These are phyloP conservation scores for Scheffersomyces lignicola DNA, from an alignment of 1,139 yeast genomes.

Conservation along the genomic window DNA sequence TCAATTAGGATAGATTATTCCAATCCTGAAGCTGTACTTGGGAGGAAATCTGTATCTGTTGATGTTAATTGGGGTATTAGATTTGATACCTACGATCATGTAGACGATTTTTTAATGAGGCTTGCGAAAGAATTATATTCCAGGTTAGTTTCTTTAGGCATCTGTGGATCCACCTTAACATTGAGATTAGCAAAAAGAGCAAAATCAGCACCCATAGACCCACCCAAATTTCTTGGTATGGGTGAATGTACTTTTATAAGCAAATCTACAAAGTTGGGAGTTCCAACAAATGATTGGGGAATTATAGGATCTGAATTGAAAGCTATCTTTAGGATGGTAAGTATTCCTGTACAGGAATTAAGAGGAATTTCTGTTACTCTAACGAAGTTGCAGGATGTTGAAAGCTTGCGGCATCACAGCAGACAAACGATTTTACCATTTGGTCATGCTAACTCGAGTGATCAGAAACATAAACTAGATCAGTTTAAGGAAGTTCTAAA, in stretches of 20 bases:
- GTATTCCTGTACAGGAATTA: constrained; percentile 64
- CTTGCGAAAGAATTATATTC: constrained; percentile 59
- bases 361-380: constrained; percentile 79
- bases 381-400: constrained; percentile 50
- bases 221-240: constrained; percentile 81
- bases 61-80: constrained; percentile 93
- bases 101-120: constrained; percentile 60
- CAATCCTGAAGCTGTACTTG: constrained; percentile 40
- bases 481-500: not conserved
- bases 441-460: constrained; percentile 6
- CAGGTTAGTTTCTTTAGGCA: constrained; percentile 48
- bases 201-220: constrained; percentile 64
- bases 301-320: constrained; percentile 61
- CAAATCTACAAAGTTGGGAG: constrained; percentile 61
- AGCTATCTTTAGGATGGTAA: constrained; percentile 53
- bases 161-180: constrained; percentile 58
- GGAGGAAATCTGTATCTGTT: constrained; percentile 77
- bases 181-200: constrained; percentile 68
- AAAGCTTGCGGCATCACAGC: constrained; percentile 19
- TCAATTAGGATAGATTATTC: constrained; percentile 47
- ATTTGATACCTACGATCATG: constrained; percentile 58
- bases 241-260: constrained; percentile 71
- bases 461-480: not conserved
- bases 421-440: constrained; percentile 49
- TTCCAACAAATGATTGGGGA: constrained; percentile 63